A percentile compares a stretch with the other conserved stretches of the same genome.
phyloP scores from a whole-genome alignment of 2,329 filamentous ascomycete species.

The Pyrenophora teres region DNA sequence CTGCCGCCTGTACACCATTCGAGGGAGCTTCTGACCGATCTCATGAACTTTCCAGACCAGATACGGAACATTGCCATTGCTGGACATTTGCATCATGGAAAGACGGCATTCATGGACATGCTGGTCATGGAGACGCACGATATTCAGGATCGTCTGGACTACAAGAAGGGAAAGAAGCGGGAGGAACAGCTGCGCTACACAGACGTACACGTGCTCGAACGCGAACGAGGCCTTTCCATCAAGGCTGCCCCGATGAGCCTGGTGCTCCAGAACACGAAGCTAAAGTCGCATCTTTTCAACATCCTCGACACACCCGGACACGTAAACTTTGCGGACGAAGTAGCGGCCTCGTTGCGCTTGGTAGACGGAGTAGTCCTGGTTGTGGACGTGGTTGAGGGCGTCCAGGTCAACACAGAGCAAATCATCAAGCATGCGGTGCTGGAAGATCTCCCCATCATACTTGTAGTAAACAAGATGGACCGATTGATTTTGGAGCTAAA shows the following conservation, averaged over 20 bases:
- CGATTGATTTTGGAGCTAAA: slow-evolving; percentile 92
- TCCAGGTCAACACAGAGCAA: slow-evolving; percentile 97
- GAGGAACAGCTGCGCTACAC: slow-evolving; percentile 95
- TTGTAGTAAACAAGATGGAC: slow-evolving; percentile 98
- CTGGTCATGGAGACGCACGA: slow-evolving; percentile 94
- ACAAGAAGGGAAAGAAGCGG: slow-evolving; percentile 76
- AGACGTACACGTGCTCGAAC: slow-evolving; percentile 85
- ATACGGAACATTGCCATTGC: slow-evolving; percentile 90
- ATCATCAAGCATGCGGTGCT: slow-evolving; percentile 95
- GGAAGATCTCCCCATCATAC: slow-evolving; percentile 83
- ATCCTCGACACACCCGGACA: slow-evolving; percentile 95
- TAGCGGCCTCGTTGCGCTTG: slow-evolving; percentile 82
- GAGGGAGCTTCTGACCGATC: slow-evolving; percentile 88
- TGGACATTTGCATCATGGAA: slow-evolving; percentile 94
- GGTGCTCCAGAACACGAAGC: slow-evolving; percentile 82
- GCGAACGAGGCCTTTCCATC: slow-evolving; percentile 86
- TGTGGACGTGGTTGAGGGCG: slow-evolving; percentile 96
- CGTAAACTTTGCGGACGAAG: slow-evolving; percentile 98
- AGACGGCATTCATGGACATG: slow-evolving; percentile 99
- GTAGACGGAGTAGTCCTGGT: slow-evolving; percentile 92
- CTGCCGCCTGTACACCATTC: slow-evolving; percentile 87
- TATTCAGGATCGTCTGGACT: slow-evolving; percentile 76
- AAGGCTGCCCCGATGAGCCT: slow-evolving; percentile 95
- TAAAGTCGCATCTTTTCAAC: slow-evolving; percentile 94
- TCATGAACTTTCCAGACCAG: slow-evolving; percentile 95